Conservation (phyloP, 345 rosid species). For the Cochlearia excelsa region DNA sequence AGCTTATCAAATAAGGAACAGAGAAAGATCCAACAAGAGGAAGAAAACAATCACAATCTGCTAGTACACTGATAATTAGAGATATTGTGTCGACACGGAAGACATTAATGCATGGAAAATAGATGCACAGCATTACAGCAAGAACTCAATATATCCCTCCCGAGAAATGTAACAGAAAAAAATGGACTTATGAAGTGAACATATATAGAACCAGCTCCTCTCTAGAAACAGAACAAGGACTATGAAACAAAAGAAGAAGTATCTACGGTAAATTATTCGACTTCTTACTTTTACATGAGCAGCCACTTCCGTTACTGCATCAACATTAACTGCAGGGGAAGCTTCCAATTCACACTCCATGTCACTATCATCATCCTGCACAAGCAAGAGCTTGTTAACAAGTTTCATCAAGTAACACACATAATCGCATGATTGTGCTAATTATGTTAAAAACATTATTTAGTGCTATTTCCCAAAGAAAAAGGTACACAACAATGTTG, state of each 20-base stretch:
- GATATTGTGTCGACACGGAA: neutral
- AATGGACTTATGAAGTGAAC: no score
- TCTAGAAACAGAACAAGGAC: neutral
- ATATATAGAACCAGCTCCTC: no score
- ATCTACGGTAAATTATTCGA: neutral
- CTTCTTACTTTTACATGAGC: constrained; percentile 77
- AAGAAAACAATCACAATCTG: constrained; percentile 1
- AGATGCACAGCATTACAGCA: no score
- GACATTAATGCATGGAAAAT: no score
- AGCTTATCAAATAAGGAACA: constrained; percentile 6
- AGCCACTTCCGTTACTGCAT: constrained; percentile 71
- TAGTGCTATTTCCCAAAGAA: no score
- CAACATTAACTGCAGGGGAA: constrained; percentile 56
- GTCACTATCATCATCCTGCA: constrained; percentile 94
- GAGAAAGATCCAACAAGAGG: constrained; percentile 8
- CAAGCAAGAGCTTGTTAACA: constrained; percentile 6
- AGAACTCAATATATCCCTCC: no score
- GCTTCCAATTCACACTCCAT: constrained; percentile 86
- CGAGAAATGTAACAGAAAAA: no score
- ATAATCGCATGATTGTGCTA: no score
- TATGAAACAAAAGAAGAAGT: neutral
- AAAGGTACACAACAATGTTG: no score
- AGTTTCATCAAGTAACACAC: no score
- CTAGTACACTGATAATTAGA: constrained; percentile 1
- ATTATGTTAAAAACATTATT: no score